These are phyloP conservation scores for Oxyria digyna DNA, from an alignment of 148 eudicot genomes.

Conservation along the genomic window DNA sequence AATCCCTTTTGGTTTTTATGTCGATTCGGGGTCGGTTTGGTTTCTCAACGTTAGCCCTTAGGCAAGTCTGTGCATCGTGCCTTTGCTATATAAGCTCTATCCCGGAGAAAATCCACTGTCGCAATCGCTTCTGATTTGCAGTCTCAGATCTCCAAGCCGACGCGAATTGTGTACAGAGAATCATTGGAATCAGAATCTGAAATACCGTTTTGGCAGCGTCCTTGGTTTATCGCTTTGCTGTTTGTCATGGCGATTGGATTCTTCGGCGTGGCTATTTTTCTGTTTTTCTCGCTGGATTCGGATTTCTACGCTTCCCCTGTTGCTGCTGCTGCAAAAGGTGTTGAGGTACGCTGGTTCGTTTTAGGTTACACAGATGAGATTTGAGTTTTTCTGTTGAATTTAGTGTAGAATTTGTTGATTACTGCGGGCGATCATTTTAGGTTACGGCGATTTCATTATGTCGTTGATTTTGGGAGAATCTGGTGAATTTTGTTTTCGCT, in stretches of 20 bases:
- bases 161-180: slow-evolving; percentile 7
- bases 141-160: slow-evolving; percentile 5
- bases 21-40: too few relatives aligned
- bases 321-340: slow-evolving; percentile 50
- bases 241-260: slow-evolving; percentile 10
- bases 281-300: slow-evolving; percentile 7
- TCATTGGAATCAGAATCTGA: background rate
- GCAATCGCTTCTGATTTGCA: background rate
- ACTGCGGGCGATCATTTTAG: background rate
- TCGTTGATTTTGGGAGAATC: too few relatives aligned
- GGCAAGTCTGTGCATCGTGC: too few relatives aligned
- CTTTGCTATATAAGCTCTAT: too few relatives aligned
- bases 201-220: slow-evolving; percentile 5
- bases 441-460: background rate
- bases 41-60: too few relatives aligned
- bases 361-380: background rate
- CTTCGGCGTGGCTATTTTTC: background rate
- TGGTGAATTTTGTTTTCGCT: too few relatives aligned
- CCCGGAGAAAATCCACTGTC: slow-evolving; percentile 9
- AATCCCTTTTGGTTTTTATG: too few relatives aligned
- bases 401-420: background rate
- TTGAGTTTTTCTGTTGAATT: background rate
- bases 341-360: slow-evolving; percentile 27
- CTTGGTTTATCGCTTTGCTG: slow-evolving; percentile 8
- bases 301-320: slow-evolving; percentile 27